phyloP scores from a whole-genome alignment of 2,329 filamentous ascomycete species.

The Curvularia lunata region DNA sequence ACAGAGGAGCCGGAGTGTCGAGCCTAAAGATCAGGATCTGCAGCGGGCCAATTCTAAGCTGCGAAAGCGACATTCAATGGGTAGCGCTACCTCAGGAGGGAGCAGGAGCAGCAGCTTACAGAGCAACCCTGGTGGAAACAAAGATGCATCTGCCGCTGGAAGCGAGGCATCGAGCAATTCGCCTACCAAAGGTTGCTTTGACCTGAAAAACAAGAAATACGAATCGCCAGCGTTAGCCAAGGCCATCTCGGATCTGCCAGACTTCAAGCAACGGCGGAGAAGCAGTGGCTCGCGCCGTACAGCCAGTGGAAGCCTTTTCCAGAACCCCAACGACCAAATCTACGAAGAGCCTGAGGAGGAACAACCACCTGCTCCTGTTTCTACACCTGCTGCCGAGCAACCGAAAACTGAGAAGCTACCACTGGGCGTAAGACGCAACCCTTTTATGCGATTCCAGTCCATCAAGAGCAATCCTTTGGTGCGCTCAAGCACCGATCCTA shows the following conservation, averaged over 20 bases:
- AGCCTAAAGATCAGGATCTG: slow-evolving; percentile 38
- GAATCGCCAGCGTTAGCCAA: slow-evolving; percentile 48
- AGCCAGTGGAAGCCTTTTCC: slow-evolving; percentile 72
- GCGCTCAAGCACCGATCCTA: slow-evolving; percentile 55
- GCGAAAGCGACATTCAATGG: slow-evolving; percentile 48
- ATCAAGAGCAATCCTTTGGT: slow-evolving; percentile 54
- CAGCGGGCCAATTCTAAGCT: slow-evolving; percentile 43
- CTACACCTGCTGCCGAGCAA: slow-evolving; percentile 37
- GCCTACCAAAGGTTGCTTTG: slow-evolving; percentile 18
- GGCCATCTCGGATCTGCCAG: slow-evolving; percentile 33
- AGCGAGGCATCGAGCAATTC: background rate
- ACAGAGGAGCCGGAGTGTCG: slow-evolving; percentile 58
- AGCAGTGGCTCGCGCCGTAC: slow-evolving; percentile 73
- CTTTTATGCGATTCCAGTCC: slow-evolving; percentile 67
- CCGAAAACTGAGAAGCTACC: slow-evolving; percentile 53
- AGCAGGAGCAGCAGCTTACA: slow-evolving; percentile 50
- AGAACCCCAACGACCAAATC: slow-evolving; percentile 76
- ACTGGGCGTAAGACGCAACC: slow-evolving; percentile 65
- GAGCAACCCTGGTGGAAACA: slow-evolving; percentile 45
- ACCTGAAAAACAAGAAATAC: slow-evolving; percentile 20
- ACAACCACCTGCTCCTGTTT: slow-evolving; percentile 30
- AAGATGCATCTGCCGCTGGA: slow-evolving; percentile 28
- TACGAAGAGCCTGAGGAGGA: slow-evolving; percentile 81
- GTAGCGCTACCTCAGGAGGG: slow-evolving; percentile 38
- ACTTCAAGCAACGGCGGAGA: slow-evolving; percentile 54